These are phyloP conservation scores for Pisolithus microcarpus DNA, from an alignment of 768 basidiomycete species.

Conservation along the genomic window DNA sequence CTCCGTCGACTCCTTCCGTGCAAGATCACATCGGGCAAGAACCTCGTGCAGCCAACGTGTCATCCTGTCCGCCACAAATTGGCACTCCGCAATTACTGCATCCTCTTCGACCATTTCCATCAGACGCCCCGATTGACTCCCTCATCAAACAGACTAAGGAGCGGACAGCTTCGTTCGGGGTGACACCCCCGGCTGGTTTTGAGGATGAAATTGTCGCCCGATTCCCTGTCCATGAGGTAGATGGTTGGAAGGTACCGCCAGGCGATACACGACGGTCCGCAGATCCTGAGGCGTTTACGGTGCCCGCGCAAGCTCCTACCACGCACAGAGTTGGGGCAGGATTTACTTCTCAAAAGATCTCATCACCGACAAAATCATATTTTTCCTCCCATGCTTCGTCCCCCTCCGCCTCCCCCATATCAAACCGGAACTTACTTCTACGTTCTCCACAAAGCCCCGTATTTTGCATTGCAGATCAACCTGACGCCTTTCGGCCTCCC, in stretches of 20 bases:
- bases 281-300: background rate
- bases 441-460: conserved; percentile 29
- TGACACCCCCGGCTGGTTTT: background rate
- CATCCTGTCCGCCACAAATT: conserved; percentile 11
- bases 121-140: conserved; percentile 12
- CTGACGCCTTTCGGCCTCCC: conserved; percentile 30
- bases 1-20: conserved; percentile 13
- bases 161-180: conserved; percentile 2
- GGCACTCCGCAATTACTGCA: conserved; percentile 17
- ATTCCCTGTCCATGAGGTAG: too few species aligned
- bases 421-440: conserved; percentile 19
- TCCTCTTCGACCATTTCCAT: conserved; percentile 21
- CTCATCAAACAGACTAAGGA: conserved; percentile 19
- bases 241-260: background rate
- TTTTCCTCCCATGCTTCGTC: conserved; percentile 35
- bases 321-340: background rate
- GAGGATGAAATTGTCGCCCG: background rate
- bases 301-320: conserved; percentile 3
- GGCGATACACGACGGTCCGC: background rate
- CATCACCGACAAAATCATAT: conserved; percentile 28
- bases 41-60: conserved; percentile 6
- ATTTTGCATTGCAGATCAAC: conserved; percentile 30
- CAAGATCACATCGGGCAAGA: conserved; percentile 5
- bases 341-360: conserved; percentile 8
- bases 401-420: conserved; percentile 17